phyloP scores from a whole-genome alignment of 2,329 filamentous ascomycete species.

The Ophiostoma triangulosporum region DNA sequence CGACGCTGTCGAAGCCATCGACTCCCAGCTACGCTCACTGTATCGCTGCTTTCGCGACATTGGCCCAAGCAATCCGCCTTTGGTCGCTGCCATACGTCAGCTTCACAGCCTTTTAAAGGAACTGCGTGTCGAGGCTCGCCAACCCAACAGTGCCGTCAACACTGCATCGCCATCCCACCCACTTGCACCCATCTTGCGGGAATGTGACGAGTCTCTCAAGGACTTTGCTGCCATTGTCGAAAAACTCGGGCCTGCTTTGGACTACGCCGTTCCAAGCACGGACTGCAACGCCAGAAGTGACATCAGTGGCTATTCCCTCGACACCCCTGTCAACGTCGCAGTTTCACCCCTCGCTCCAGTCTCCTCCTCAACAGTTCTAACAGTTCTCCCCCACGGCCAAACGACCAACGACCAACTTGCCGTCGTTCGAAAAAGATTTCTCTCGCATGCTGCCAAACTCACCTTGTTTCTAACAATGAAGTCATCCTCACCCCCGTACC shows the following conservation, averaged over 20 bases:
- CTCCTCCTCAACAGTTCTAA: no score
- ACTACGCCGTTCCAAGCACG: background rate
- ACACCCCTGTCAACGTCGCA: background rate
- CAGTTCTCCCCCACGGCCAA: background rate
- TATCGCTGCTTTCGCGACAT: conserved; percentile 39
- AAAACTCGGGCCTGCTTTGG: conserved; percentile 24
- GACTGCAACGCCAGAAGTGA: background rate
- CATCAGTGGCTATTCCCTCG: background rate
- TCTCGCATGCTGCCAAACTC: background rate
- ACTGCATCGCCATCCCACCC: conserved; percentile 25
- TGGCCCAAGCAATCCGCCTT: conserved; percentile 34
- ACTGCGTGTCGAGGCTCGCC: conserved; percentile 42
- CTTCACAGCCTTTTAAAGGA: conserved; percentile 44
- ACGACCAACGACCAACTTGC: background rate
- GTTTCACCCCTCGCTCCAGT: background rate
- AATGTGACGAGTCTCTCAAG: conserved; percentile 40
- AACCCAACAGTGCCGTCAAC: conserved; percentile 42
- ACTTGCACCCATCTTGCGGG: conserved; percentile 37
- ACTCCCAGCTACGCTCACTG: conserved; percentile 40
- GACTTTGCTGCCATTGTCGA: conserved; percentile 41
- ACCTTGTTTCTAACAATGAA: conserved; percentile 22
- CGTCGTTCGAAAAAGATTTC: background rate
- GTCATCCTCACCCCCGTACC: conserved; percentile 27
- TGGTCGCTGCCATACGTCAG: conserved; percentile 35
- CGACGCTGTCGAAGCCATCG: conserved; percentile 40